Conservation (phyloP, 352 stramenopile genomes). For the Phytophthora sp. region DNA sequence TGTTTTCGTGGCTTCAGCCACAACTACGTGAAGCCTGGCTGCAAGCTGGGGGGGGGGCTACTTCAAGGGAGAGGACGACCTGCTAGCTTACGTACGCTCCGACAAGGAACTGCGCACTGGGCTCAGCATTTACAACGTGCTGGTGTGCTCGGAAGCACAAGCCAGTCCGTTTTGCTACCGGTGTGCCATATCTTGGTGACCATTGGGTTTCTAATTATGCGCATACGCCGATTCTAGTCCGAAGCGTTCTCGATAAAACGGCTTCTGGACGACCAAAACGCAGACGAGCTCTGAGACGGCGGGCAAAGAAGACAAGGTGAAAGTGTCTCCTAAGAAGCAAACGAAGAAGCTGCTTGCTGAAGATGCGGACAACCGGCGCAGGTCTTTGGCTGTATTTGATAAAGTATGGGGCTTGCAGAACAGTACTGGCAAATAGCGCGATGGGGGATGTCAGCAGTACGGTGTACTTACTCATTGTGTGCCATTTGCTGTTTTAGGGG, state of each 20-base stretch:
- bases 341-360: slow-evolving; percentile 7
- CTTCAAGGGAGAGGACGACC: slow-evolving; percentile 11
- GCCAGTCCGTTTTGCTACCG: neutral
- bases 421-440: neutral
- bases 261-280: no score
- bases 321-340: neutral
- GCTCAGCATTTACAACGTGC: neutral
- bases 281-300: no score
- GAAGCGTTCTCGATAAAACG: no score
- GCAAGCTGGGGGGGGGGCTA: neutral
- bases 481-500: neutral
- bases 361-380: neutral
- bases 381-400: slow-evolving; percentile 1
- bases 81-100: neutral
- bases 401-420: slow-evolving; percentile 7
- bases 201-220: neutral
- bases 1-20: neutral
- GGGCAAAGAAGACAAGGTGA: no score
- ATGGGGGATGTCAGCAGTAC: no score
- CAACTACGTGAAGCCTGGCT: slow-evolving; percentile 9
- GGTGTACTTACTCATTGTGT: no score
- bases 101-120: slow-evolving; percentile 7
- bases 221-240: no score
- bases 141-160: neutral
- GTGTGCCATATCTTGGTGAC: neutral